These are phyloP conservation scores for Arthromyces matolae DNA, from an alignment of 768 basidiomycete species.

Conservation along the genomic window DNA sequence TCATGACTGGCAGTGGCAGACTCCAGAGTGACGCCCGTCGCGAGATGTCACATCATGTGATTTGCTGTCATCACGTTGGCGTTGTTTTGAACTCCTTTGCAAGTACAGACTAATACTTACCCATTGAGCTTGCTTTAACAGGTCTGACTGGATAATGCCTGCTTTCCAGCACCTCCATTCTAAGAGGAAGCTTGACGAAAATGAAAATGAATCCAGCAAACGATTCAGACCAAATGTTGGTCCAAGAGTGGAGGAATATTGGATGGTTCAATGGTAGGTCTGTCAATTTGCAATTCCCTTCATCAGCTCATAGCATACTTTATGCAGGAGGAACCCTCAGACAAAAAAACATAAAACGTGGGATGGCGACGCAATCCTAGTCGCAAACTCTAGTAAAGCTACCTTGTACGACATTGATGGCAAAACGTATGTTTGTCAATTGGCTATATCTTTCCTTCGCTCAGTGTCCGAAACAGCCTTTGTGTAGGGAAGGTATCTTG, in stretches of 20 bases:
- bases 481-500: conserved; percentile 45
- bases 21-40: not conserved
- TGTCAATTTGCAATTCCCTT: not conserved
- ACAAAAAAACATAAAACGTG: conserved; percentile 86
- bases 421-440: conserved; percentile 47
- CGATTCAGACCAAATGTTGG: conserved; percentile 22
- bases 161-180: conserved; percentile 26
- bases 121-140: not conserved
- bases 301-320: not conserved
- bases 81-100: not conserved
- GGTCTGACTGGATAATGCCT: too few species aligned
- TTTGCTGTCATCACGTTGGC: not conserved
- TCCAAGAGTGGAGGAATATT: conserved; percentile 35
- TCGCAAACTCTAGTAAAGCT: conserved; percentile 42
- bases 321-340: conserved; percentile 60
- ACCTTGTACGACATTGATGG: conserved; percentile 62
- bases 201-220: conserved; percentile 28
- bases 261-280: conserved; percentile 79
- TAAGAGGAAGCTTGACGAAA: conserved; percentile 36
- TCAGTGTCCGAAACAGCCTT: conserved; percentile 35
- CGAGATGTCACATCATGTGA: conserved; percentile 10
- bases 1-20: too few species aligned
- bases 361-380: conserved; percentile 79
- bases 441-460: not conserved
- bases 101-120: not conserved